A percentile compares a stretch with the other conserved stretches of the same genome.
These are phyloP conservation scores for Coprinellus micaceus DNA, from an alignment of 768 basidiomycete species.

Conservation along the genomic window DNA sequence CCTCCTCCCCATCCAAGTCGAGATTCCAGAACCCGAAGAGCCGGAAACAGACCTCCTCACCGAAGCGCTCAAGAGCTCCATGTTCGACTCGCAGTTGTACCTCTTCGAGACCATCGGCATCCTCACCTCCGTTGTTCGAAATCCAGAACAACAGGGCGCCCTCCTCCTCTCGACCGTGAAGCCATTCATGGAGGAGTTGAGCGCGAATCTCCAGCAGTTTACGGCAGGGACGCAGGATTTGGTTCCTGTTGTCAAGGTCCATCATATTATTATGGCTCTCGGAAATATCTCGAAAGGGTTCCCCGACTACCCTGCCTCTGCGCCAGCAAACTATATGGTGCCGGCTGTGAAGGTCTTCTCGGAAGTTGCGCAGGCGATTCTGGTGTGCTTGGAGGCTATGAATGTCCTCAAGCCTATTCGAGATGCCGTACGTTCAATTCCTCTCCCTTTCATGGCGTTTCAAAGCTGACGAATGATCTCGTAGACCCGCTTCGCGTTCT, in stretches of 20 bases:
- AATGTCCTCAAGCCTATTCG: slow-evolving; percentile 82
- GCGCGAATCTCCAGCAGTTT: slow-evolving; percentile 50
- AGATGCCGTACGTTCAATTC: slow-evolving; percentile 69
- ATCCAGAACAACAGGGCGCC: slow-evolving; percentile 61
- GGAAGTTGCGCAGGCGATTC: slow-evolving; percentile 80
- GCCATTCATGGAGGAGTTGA: slow-evolving; percentile 75
- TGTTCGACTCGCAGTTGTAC: slow-evolving; percentile 90
- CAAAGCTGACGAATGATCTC: no score
- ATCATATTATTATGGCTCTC: slow-evolving; percentile 91
- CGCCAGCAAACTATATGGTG: slow-evolving; percentile 61
- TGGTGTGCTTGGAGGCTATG: slow-evolving; percentile 86
- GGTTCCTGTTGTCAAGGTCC: slow-evolving; percentile 78
- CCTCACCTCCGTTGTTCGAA: slow-evolving; percentile 73
- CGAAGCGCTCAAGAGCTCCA: slow-evolving; percentile 73
- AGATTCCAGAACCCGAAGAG: slow-evolving; percentile 74
- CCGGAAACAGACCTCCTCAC: slow-evolving; percentile 67
- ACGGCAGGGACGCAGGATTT: slow-evolving; percentile 58
- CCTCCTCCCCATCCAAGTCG: slow-evolving; percentile 68
- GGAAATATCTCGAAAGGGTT: slow-evolving; percentile 96
- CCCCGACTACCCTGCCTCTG: slow-evolving; percentile 78
- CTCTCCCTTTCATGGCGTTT: neutral
- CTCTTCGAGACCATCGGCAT: slow-evolving; percentile 90
- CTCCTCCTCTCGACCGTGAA: slow-evolving; percentile 75
- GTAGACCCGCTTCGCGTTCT: slow-evolving; percentile 92
- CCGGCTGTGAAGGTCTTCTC: slow-evolving; percentile 78